A percentile compares a stretch with the other conserved stretches of the same genome.
Conservation (phyloP, 2,329 filamentous ascomycete genomes). For the Curvularia sp. region DNA sequence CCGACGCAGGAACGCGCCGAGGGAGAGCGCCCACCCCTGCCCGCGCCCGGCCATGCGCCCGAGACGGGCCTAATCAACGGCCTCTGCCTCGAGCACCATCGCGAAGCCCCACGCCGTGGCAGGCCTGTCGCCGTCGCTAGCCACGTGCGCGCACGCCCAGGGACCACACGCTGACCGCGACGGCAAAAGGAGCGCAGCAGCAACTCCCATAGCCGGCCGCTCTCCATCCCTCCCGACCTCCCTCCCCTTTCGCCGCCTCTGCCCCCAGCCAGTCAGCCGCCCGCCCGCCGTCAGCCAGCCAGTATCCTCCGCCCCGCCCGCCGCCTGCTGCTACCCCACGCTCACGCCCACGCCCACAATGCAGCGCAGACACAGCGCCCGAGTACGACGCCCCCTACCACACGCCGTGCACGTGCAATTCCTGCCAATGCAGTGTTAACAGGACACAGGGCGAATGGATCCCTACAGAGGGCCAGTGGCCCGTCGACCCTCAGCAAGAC, state of each 20-base stretch:
- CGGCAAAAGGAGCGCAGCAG: neutral
- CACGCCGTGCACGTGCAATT: neutral
- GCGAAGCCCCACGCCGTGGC: slow-evolving; percentile 2
- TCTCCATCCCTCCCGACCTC: neutral
- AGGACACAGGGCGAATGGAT: slow-evolving; percentile 50
- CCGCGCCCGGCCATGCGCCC: neutral
- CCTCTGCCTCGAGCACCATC: neutral
- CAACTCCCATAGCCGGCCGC: neutral
- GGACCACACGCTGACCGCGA: neutral
- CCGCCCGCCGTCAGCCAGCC: slow-evolving; percentile 1
- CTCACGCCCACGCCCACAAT: slow-evolving; percentile 22
- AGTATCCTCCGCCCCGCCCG: neutral
- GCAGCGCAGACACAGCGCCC: slow-evolving; percentile 49
- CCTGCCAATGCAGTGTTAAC: neutral
- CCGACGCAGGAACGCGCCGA: slow-evolving; percentile 20
- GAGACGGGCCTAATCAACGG: neutral
- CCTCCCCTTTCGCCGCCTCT: neutral
- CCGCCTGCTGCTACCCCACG: neutral
- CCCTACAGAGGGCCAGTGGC: slow-evolving; percentile 65
- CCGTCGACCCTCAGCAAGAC: slow-evolving; percentile 69
- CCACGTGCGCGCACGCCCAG: neutral
- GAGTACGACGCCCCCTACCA: slow-evolving; percentile 25
- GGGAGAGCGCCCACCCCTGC: slow-evolving; percentile 3
- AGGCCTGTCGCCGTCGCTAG: neutral
- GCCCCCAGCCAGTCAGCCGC: neutral